Evolutionary conservation across 176 grass and related monocot genomes (phyloP).

Genomic region (Echinochloa phyllopogon): DNA sequence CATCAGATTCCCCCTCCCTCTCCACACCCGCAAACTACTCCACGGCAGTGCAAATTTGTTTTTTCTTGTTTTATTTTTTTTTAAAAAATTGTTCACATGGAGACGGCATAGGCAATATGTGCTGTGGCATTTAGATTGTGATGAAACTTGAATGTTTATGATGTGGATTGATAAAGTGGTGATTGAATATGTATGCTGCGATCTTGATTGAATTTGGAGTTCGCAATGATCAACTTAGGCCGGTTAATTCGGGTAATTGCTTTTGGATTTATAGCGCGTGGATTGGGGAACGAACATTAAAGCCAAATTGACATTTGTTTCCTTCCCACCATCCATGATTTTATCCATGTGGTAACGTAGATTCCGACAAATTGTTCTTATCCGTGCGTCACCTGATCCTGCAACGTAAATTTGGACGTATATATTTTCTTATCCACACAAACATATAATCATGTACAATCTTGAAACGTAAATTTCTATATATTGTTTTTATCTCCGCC

Average conservation of each 20-base stretch:
- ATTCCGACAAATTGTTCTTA: no score
- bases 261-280: not conserved
- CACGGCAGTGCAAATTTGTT: not conserved
- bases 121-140: not conserved
- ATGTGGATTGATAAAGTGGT: not conserved
- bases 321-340: not conserved
- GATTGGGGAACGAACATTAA: not conserved
- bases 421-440: not conserved
- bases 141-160: not conserved
- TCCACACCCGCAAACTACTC: slow-evolving; percentile 12
- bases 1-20: not conserved
- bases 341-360: not conserved
- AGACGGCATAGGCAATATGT: not conserved
- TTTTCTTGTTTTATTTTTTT: not conserved
- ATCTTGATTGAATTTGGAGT: not conserved
- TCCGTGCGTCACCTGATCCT: not conserved
- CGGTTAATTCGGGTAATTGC: not conserved
- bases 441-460: not conserved
- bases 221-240: not conserved
- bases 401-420: not conserved
- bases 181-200: not conserved
- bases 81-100: not conserved
- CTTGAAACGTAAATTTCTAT: not conserved
- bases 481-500: not conserved
- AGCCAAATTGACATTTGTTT: not conserved